Evolutionary conservation across 108 stramenopile genomes (phyloP), one percentile per base, ranked within the genome.

Genomic region (Cyclotella kingstonii): DNA sequence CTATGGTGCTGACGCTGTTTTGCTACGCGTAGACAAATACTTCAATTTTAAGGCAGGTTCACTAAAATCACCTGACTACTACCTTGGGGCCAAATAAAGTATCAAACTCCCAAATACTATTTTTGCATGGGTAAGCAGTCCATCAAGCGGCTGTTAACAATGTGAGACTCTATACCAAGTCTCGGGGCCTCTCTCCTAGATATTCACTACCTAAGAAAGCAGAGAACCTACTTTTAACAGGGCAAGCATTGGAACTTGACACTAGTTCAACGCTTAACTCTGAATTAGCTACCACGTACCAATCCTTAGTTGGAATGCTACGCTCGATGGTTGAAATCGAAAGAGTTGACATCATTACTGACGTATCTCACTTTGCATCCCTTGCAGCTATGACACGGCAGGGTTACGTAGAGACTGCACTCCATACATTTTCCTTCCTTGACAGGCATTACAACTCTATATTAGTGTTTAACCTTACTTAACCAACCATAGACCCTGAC

Each of bases 261-360:
- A 19, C 6, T 33, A 49, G n/a, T n/a, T n/a, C n/a, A n/a, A n/a
- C n/a, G n/a, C n/a, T n/a, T n/a, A n/a, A n/a, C n/a, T 34, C 52
- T 14, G 18, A 53, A 4, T 0, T 18, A 27, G 41, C 62, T 28
- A 22, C 70, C 0, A 63, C 44, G 22, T 78, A 23, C 39, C 50
- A 48, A 30, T 38, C 36, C 33, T 26, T 60, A 35, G 68, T 78
- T n/a, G 76, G 76, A 4, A 30, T 78, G 2, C 47, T 81, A 1
- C 57, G 77, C 25, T 85, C 81, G 81, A 66, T 69, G 31, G 75
- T 79, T 26, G 79, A 85, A 34, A 34, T 81, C 3, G 78, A 78
- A 27, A 35, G 79, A 29, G 26, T 81, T 19, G 78, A 84, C 48
- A 79, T 84, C 18, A 21, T 26, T 21, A 41, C 30, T 17, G 76